phyloP scores from a whole-genome alignment of 1,284 basidiomycete genomes.

The Puccinia horiana region DNA sequence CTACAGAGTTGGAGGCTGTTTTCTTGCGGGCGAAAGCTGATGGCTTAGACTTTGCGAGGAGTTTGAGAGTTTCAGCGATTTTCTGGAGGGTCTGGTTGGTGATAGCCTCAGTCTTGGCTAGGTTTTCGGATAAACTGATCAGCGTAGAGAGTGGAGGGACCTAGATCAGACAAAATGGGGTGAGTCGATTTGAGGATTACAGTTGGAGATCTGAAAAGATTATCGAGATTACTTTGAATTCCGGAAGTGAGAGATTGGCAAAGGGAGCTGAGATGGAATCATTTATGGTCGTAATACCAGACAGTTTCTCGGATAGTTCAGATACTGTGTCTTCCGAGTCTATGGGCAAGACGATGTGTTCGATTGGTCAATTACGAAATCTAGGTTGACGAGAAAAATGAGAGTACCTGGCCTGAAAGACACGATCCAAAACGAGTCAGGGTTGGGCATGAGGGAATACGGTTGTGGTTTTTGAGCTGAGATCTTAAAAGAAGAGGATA shows the following conservation, averaged over 20 bases:
- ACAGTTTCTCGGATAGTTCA: conserved; percentile 41
- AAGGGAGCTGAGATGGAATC: conserved; percentile 28
- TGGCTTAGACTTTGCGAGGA: conserved; percentile 62
- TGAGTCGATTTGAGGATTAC: background rate
- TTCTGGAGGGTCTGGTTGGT: conserved; percentile 87
- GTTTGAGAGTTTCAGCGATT: conserved; percentile 89
- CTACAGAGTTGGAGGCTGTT: background rate
- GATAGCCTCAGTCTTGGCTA: conserved; percentile 86
- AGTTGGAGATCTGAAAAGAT: background rate
- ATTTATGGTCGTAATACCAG: conserved; percentile 21
- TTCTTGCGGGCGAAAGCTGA: conserved; percentile 20
- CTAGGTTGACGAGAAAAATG: background rate
- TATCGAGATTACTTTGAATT: conserved; percentile 41
- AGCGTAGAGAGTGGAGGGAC: conserved; percentile 91
- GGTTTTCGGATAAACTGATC: conserved; percentile 83
- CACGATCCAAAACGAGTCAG: conserved; percentile 48
- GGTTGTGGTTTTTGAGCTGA: background rate
- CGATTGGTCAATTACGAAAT: background rate
- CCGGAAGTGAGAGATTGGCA: conserved; percentile 30
- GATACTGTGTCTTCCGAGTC: conserved; percentile 44
- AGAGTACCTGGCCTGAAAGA: conserved; percentile 46
- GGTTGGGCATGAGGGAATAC: conserved; percentile 39
- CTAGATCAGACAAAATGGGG: conserved; percentile 61
- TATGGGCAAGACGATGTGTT: background rate
- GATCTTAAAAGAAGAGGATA: background rate